Base-by-base conservation (phyloP, 192 early-diverging fungal species). In the Diversispora epigaea region DNA sequence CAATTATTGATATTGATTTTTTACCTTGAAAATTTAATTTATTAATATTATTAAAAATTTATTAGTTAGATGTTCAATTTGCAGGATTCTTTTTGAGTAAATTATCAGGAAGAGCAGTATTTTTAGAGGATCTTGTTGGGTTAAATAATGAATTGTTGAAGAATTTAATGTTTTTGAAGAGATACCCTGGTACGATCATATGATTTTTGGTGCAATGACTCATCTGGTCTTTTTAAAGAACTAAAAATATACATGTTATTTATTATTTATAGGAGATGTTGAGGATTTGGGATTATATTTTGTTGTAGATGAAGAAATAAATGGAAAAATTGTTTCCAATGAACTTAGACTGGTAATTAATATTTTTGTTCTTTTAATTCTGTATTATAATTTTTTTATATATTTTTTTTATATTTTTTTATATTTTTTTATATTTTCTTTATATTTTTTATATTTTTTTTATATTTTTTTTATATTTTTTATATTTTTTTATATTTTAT, bases 281-380 rank as follows among this genome's bases (percentile, higher is more conserved):
- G 86, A 86, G 40, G 91, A 93, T 73, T 78, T 94, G 49, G 86
- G 88, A 7, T 58, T 89, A 64, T 84, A 82, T 40, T 89, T 89
- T 77, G 80, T 85, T 14, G 76, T 89, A 57, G 88, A 89, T 68
- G 85, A 89, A 66, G 80, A 87, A n/a, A 54, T 85, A 0, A 84
- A 88, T 81, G 88, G 85, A 14, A 80, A 81, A 21, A 77, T 83
- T 17, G 76, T 77, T 9, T 77, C 80, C 0, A 64, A 81, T 15
- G 84, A 80, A 19, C 40, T 82, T 22, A 82, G 78, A 77, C 61
- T 71, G 73, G 80, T 83, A 72, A 10, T 77, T 75, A 10, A 72
- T 83, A 8, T 67, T 78, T 50, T 22, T 83, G n/a, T 54, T 11
- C 14, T 54, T 54, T 17, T 17, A 54, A 14, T 54, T 54, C 2